Conservation (phyloP, 1,284 basidiomycete species). For the Ustilago shanxiensis region DNA sequence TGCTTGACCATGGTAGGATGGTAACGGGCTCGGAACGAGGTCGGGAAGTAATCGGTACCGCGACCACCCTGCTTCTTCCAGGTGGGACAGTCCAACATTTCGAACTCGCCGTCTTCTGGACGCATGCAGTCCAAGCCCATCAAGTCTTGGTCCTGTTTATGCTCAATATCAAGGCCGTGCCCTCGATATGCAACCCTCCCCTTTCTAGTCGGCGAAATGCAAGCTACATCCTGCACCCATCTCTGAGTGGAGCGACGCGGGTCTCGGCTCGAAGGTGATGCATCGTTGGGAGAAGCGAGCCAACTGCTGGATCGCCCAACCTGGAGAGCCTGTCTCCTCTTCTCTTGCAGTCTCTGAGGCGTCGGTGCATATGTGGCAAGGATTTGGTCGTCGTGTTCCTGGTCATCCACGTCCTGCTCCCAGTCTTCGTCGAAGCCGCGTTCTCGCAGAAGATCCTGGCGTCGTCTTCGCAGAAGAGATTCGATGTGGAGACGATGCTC, state of each 20-base stretch:
- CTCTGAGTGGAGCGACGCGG: conserved; percentile 27
- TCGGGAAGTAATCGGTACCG: conserved; percentile 60
- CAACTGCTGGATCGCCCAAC: background rate
- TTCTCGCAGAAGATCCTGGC: conserved; percentile 42
- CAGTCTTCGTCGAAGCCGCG: conserved; percentile 35
- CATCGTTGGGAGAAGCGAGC: conserved; percentile 4
- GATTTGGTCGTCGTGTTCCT: conserved; percentile 46
- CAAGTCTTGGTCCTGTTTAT: background rate
- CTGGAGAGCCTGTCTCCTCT: conserved; percentile 19
- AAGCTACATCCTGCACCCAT: conserved; percentile 33
- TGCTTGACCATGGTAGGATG: conserved; percentile 58
- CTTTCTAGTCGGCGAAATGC: conserved; percentile 20
- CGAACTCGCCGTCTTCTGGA: conserved; percentile 52
- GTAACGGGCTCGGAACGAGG: conserved; percentile 55
- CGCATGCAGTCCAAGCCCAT: conserved; percentile 18
- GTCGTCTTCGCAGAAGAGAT: conserved; percentile 45
- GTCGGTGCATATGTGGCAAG: conserved; percentile 39
- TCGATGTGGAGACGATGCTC: conserved; percentile 42
- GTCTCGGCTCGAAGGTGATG: conserved; percentile 12
- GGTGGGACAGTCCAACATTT: conserved; percentile 50
- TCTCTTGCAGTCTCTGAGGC: conserved; percentile 32
- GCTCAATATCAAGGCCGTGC: background rate
- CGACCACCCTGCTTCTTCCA: conserved; percentile 53
- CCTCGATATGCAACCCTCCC: background rate
- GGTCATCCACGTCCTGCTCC: conserved; percentile 7